phyloP scores from a whole-genome alignment of 805 yeast species.

The Kodamaea nitidulidarum region DNA sequence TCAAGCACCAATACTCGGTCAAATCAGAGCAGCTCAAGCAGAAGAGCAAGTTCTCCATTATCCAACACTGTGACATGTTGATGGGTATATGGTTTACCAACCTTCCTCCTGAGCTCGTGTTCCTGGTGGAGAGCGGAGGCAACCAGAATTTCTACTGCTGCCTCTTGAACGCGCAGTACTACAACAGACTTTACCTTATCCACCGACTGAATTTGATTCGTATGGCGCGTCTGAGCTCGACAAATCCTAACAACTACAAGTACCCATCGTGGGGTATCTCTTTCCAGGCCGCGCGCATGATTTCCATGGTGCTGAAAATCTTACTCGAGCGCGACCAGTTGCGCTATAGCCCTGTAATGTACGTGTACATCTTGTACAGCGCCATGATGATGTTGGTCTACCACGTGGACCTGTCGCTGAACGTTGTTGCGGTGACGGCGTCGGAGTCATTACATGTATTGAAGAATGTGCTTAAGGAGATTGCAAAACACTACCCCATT shows the following conservation, averaged over 20 bases:
- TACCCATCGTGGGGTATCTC: conserved; percentile 80
- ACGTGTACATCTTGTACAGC: conserved; percentile 54
- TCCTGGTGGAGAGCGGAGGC: conserved; percentile 51
- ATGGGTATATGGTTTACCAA: conserved; percentile 74
- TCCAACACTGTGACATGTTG: conserved; percentile 69
- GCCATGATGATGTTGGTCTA: conserved; percentile 71
- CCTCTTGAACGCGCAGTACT: conserved; percentile 63
- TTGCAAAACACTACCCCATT: conserved; percentile 36
- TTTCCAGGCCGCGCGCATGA: conserved; percentile 76
- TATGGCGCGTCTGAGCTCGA: conserved; percentile 40
- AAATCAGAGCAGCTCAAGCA: conserved; percentile 55
- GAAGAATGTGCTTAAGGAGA: conserved; percentile 35
- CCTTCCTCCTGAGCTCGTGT: conserved; percentile 59
- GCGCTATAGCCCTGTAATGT: conserved; percentile 52
- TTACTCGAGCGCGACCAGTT: conserved; percentile 48
- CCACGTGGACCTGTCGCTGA: conserved; percentile 49
- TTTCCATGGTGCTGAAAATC: conserved; percentile 58
- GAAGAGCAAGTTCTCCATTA: conserved; percentile 39
- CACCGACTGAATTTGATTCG: conserved; percentile 65
- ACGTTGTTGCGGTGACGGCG: conserved; percentile 40
- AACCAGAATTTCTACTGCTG: conserved; percentile 57
- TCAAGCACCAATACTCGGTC: conserved; percentile 66
- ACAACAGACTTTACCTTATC: conserved; percentile 64
- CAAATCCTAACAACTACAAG: conserved; percentile 40
- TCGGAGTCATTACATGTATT: conserved; percentile 38